These are phyloP conservation scores for Fusarium clavum DNA, from an alignment of 2,329 filamentous ascomycete genomes.

Conservation along the genomic window DNA sequence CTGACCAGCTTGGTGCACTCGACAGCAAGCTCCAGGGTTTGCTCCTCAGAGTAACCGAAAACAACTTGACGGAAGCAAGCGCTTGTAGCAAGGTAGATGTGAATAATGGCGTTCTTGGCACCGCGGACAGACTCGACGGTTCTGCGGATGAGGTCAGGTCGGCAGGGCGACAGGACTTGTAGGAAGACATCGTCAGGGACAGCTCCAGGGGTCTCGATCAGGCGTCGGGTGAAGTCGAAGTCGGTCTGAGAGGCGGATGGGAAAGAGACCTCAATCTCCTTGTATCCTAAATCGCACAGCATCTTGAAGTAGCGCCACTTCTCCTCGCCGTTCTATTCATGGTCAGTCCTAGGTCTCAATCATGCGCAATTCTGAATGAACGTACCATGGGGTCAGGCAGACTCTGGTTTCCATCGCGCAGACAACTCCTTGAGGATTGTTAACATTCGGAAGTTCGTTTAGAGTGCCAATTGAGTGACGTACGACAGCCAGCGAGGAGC, in stretches of 20 bases:
- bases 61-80: conserved; percentile 94
- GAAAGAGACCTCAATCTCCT: conserved; percentile 97
- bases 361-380: not conserved
- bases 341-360: not conserved
- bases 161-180: conserved; percentile 92
- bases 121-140: conserved; percentile 91
- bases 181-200: conserved; percentile 80
- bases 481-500: conserved; percentile 82
- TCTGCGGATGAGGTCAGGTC: conserved; percentile 85
- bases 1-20: conserved; percentile 88
- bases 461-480: not conserved
- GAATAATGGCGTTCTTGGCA: conserved; percentile 92
- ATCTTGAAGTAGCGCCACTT: conserved; percentile 97
- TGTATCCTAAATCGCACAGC: conserved; percentile 92
- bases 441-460: not conserved
- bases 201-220: conserved; percentile 69
- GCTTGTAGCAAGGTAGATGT: conserved; percentile 96
- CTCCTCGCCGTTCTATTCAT: conserved; percentile 83
- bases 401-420: conserved; percentile 92
- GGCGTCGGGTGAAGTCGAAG: conserved; percentile 90
- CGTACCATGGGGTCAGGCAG: conserved; percentile 91
- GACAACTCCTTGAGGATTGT: conserved; percentile 31
- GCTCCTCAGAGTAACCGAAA: conserved; percentile 86
- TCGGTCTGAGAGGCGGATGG: conserved; percentile 95
- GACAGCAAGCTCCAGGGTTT: conserved; percentile 84